phyloP scores from a whole-genome alignment of 1,284 basidiomycete genomes.

The Porogramme epimiltina region DNA sequence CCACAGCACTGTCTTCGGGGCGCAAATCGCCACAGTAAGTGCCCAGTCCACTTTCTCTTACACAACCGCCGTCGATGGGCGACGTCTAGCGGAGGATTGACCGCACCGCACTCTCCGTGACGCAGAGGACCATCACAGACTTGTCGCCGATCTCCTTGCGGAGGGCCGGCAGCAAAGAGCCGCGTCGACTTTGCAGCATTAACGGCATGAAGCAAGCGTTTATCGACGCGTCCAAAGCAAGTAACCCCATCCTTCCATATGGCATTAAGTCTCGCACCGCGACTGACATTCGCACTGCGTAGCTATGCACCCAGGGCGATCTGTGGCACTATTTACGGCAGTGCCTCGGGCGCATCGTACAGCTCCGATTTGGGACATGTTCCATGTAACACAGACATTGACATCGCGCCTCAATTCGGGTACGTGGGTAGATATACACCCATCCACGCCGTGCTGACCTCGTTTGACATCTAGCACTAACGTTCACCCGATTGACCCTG shows the following conservation, averaged over 20 bases:
- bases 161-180: too few relatives aligned
- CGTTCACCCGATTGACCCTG: slow-evolving; percentile 73
- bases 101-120: too few relatives aligned
- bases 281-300: background rate
- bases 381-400: slow-evolving; percentile 70
- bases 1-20: too few relatives aligned
- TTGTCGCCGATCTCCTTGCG: too few relatives aligned
- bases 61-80: too few relatives aligned
- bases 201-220: slow-evolving; percentile 66
- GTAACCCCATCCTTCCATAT: slow-evolving; percentile 72
- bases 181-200: slow-evolving; percentile 45
- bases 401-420: slow-evolving; percentile 76
- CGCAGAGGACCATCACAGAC: too few relatives aligned
- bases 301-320: slow-evolving; percentile 68
- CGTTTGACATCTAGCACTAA: too few relatives aligned
- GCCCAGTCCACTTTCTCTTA: too few relatives aligned
- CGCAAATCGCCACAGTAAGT: too few relatives aligned
- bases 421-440: too few relatives aligned
- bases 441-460: too few relatives aligned
- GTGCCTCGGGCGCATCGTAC: slow-evolving; percentile 58
- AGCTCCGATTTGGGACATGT: slow-evolving; percentile 54
- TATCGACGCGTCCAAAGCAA: slow-evolving; percentile 58
- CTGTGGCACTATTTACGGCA: slow-evolving; percentile 66
- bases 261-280: slow-evolving; percentile 41
- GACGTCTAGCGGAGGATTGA: too few relatives aligned